phyloP scores from a whole-genome alignment of 805 yeast genomes.

The Starmerella bombicola region DNA sequence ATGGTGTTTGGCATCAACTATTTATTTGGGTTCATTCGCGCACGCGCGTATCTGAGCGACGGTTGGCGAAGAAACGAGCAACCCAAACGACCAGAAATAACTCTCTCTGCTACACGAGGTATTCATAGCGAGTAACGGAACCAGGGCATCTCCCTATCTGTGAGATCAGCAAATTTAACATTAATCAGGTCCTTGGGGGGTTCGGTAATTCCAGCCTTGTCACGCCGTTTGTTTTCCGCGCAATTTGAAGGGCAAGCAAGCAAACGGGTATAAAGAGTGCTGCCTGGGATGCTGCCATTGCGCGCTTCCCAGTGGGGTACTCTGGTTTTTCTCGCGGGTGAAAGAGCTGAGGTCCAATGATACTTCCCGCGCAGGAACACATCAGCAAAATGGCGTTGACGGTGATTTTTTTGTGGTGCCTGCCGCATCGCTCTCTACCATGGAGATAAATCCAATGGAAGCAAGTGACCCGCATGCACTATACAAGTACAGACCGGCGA shows the following conservation, averaged over 20 bases:
- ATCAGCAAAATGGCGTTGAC: slow-evolving; percentile 37
- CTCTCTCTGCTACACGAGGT: neutral
- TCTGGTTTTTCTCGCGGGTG: slow-evolving; percentile 44
- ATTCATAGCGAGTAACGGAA: slow-evolving; percentile 35
- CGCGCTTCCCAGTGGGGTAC: slow-evolving; percentile 47
- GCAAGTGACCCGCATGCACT: slow-evolving; percentile 6
- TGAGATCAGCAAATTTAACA: slow-evolving; percentile 36
- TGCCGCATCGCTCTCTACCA: slow-evolving; percentile 36
- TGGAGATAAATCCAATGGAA: slow-evolving; percentile 21
- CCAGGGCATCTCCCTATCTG: slow-evolving; percentile 42
- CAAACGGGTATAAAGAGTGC: slow-evolving; percentile 28
- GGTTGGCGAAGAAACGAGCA: neutral
- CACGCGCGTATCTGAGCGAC: slow-evolving; percentile 9
- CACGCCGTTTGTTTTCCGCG: slow-evolving; percentile 7
- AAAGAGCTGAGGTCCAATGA: slow-evolving; percentile 52
- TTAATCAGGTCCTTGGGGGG: slow-evolving; percentile 11
- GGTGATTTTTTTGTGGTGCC: slow-evolving; percentile 47
- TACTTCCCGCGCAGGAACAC: slow-evolving; percentile 44
- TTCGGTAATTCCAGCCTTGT: slow-evolving; percentile 8
- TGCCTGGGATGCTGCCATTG: slow-evolving; percentile 42
- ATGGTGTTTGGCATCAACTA: slow-evolving; percentile 13
- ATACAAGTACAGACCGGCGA: slow-evolving; percentile 17
- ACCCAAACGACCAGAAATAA: neutral
- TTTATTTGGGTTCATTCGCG: slow-evolving; percentile 18
- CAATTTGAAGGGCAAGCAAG: neutral